Evolutionary conservation across 371 early-diverging fungal genomes (phyloP).

Genomic region (Smittium culicis): DNA sequence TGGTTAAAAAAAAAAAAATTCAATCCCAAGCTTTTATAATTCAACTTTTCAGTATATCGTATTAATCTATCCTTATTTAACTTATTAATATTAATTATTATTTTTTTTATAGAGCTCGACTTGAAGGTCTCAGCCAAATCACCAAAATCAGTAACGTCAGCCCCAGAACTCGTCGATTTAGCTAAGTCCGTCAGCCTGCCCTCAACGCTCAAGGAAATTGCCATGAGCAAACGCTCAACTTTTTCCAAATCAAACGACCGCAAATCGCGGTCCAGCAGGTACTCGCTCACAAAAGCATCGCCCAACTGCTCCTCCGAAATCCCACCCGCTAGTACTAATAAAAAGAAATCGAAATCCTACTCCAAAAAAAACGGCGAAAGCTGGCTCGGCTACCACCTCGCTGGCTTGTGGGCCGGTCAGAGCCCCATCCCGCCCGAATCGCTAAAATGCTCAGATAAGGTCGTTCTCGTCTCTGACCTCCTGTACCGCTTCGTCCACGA

Average conservation of each 20-base stretch:
- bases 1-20: background rate
- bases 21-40: background rate
- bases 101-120: too few relatives aligned
- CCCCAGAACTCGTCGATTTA: background rate
- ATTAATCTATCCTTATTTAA: too few relatives aligned
- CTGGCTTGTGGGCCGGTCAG: background rate
- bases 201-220: too few relatives aligned
- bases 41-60: background rate
- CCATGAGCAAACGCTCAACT: too few relatives aligned
- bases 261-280: too few relatives aligned
- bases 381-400: constrained; percentile 1
- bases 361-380: background rate
- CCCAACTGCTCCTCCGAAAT: background rate
- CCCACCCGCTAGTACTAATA: background rate
- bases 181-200: too few relatives aligned
- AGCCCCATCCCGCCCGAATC: background rate
- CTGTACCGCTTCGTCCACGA: background rate
- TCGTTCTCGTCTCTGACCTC: background rate
- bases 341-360: background rate
- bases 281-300: too few relatives aligned
- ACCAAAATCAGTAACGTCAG: background rate
- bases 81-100: too few relatives aligned
- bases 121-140: background rate
- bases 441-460: background rate
- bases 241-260: too few relatives aligned